A percentile compares a stretch with the other conserved stretches of the same genome.
Evolutionary conservation across 306 rosid species (phyloP).

Genomic region (Acacia acuminata): DNA sequence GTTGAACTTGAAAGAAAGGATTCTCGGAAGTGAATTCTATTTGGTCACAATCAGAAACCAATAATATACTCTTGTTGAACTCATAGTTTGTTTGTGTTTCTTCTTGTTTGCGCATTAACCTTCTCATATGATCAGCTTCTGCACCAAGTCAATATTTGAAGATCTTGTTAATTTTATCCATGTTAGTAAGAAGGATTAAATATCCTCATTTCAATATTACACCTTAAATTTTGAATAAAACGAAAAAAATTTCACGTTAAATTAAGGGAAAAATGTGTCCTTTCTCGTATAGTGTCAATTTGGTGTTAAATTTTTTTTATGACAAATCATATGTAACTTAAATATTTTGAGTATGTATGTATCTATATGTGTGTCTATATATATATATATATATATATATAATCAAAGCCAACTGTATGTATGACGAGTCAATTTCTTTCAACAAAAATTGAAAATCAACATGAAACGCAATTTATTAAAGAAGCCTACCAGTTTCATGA

Average conservation of each 20-base stretch:
- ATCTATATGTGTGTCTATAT: too few species aligned
- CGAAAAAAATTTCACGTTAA: too few species aligned
- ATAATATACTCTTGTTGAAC: too few species aligned
- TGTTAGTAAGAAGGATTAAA: too few species aligned
- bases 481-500: slow-evolving; percentile 1
- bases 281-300: too few species aligned
- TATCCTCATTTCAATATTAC: too few species aligned
- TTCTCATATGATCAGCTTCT: not conserved
- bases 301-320: not conserved
- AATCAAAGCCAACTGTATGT: not conserved
- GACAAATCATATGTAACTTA: not conserved
- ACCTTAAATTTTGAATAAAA: too few species aligned
- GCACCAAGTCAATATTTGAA: not conserved
- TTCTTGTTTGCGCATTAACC: not conserved
- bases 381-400: too few species aligned
- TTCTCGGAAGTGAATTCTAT: not conserved
- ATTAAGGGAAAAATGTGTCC: not conserved
- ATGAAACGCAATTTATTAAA: not conserved
- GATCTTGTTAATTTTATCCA: not conserved
- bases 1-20: slow-evolving; percentile 4
- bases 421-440: not conserved
- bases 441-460: not conserved
- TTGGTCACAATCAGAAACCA: not conserved
- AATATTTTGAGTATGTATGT: not conserved
- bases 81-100: not conserved